These are phyloP conservation scores for Boletus sp. DNA, from an alignment of 768 basidiomycete genomes.

Conservation along the genomic window DNA sequence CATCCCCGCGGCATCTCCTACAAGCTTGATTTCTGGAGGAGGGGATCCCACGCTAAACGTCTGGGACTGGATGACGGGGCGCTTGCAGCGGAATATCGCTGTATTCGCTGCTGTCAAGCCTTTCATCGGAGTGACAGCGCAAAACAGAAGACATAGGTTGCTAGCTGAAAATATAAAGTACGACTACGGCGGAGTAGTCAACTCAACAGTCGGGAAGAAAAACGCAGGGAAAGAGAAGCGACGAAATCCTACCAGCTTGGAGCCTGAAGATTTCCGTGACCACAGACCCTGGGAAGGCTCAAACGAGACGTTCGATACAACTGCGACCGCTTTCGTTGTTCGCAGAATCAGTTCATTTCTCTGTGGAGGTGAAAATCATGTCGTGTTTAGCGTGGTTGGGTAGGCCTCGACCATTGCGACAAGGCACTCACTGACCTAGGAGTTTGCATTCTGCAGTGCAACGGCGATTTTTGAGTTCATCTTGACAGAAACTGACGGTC, in stretches of 20 bases:
- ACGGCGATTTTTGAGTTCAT: slow-evolving; percentile 61
- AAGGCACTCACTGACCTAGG: not conserved
- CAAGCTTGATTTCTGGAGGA: slow-evolving; percentile 76
- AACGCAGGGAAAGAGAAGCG: slow-evolving; percentile 21
- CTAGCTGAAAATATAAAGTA: slow-evolving; percentile 35
- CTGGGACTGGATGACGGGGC: slow-evolving; percentile 78
- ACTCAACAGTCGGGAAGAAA: slow-evolving; percentile 14
- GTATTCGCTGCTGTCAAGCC: slow-evolving; percentile 48
- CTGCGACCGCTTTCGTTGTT: slow-evolving; percentile 51
- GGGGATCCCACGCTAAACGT: slow-evolving; percentile 75
- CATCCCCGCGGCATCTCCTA: slow-evolving; percentile 47
- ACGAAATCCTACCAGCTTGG: slow-evolving; percentile 15
- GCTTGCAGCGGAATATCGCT: slow-evolving; percentile 46
- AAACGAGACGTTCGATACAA: slow-evolving; percentile 19
- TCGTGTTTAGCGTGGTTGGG: slow-evolving; percentile 76
- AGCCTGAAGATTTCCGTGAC: slow-evolving; percentile 18
- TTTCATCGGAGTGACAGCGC: slow-evolving; percentile 39
- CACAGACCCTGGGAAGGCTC: slow-evolving; percentile 5
- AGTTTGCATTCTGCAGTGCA: slow-evolving; percentile 40
- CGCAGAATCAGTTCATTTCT: slow-evolving; percentile 50
- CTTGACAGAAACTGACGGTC: slow-evolving; percentile 26
- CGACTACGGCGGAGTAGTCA: slow-evolving; percentile 11
- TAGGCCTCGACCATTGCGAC: slow-evolving; percentile 32
- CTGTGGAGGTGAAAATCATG: slow-evolving; percentile 33
- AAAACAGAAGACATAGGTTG: slow-evolving; percentile 27